A percentile compares a stretch with the other conserved stretches of the same genome.
These are phyloP conservation scores for Macrolepiota fuliginosa DNA, from an alignment of 768 basidiomycete genomes.

Conservation along the genomic window DNA sequence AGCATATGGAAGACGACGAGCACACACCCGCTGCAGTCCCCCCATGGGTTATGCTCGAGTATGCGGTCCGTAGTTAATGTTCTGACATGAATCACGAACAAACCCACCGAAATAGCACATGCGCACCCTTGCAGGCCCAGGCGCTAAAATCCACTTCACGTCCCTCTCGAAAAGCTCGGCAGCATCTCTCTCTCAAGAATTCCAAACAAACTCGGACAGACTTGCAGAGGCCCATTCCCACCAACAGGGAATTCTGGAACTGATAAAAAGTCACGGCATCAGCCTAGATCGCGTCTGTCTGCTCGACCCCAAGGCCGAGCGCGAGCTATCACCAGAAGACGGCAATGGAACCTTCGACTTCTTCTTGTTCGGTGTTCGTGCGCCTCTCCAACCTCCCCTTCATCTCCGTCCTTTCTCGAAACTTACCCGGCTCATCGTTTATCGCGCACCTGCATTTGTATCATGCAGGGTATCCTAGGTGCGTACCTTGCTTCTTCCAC, in stretches of 20 bases:
- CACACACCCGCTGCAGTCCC: constrained; percentile 66
- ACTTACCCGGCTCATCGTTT: constrained; percentile 1
- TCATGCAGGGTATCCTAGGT: constrained; percentile 34
- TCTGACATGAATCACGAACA: not conserved
- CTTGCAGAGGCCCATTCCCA: constrained; percentile 45
- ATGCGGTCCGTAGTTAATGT: constrained; percentile 49
- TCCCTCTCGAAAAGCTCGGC: constrained; percentile 76
- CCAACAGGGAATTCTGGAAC: constrained; percentile 50
- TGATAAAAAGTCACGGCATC: constrained; percentile 44
- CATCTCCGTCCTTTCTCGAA: not conserved
- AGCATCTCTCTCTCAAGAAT: constrained; percentile 40
- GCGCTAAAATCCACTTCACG: constrained; percentile 75
- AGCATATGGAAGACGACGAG: constrained; percentile 97
- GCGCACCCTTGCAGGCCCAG: constrained; percentile 69
- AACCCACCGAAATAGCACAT: constrained; percentile 52
- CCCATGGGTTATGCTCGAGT: constrained; percentile 93
- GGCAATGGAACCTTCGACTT: constrained; percentile 73
- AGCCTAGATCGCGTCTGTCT: constrained; percentile 74
- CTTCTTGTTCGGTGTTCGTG: constrained; percentile 86
- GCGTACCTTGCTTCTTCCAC: not conserved
- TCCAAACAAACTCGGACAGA: constrained; percentile 5
- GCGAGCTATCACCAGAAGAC: constrained; percentile 71
- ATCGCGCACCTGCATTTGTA: too few species aligned
- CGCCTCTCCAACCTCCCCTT: not conserved
- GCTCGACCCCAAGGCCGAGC: constrained; percentile 86